These are phyloP conservation scores for Russula brevipes DNA, from an alignment of 768 basidiomycete genomes.

Conservation along the genomic window DNA sequence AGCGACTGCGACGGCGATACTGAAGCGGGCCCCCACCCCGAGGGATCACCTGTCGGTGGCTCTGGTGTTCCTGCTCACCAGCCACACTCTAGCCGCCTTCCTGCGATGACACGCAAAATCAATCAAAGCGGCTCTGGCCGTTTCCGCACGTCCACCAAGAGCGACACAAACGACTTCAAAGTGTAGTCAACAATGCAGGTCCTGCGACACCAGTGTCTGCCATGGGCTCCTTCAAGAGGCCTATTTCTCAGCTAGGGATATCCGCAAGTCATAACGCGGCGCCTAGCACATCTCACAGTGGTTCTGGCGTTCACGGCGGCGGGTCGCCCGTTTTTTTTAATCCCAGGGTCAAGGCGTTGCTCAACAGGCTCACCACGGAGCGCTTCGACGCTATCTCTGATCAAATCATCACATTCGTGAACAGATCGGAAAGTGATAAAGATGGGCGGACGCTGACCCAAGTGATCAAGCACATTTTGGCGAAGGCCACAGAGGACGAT, in stretches of 20 bases:
- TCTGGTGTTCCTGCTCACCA: too few species aligned
- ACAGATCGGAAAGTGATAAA: constrained; percentile 86
- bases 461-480: constrained; percentile 93
- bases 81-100: too few species aligned
- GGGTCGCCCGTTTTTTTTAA: constrained; percentile 77
- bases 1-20: too few species aligned
- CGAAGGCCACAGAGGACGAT: constrained; percentile 95
- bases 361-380: constrained; percentile 97
- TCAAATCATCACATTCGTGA: constrained; percentile 93
- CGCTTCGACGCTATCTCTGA: constrained; percentile 93
- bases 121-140: constrained; percentile 47
- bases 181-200: constrained; percentile 33
- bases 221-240: constrained; percentile 48
- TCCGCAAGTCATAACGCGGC: constrained; percentile 81
- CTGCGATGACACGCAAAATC: constrained; percentile 36
- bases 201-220: constrained; percentile 17
- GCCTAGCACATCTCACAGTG: constrained; percentile 40
- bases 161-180: constrained; percentile 76
- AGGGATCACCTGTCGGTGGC: too few species aligned
- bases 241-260: constrained; percentile 71
- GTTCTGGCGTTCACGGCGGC: constrained; percentile 46
- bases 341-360: constrained; percentile 83
- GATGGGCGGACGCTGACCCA: constrained; percentile 93
- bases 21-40: too few species aligned
- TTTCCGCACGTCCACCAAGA: constrained; percentile 70